phyloP scores from a whole-genome alignment of 164 flowering plant genomes.

The Vitis rupestris region DNA sequence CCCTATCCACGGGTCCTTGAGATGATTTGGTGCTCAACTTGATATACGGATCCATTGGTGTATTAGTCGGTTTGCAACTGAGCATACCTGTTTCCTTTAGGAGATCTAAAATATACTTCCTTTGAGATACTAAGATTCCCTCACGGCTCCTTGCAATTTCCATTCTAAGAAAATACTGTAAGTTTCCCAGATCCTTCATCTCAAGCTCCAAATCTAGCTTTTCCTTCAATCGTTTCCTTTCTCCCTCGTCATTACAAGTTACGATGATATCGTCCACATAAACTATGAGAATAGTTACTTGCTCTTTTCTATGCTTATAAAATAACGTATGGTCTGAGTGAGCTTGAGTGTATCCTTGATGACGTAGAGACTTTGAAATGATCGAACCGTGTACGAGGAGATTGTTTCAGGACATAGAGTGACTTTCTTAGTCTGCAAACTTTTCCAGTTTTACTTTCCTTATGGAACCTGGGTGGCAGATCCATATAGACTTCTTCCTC shows the following conservation, averaged over 20 bases:
- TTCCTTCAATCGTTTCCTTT: not conserved
- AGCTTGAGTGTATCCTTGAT: too few species aligned
- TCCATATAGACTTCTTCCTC: not conserved
- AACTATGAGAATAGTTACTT: not conserved
- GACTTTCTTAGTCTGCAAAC: not conserved
- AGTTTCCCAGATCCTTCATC: not conserved
- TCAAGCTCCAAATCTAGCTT: not conserved
- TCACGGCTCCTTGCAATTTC: not conserved
- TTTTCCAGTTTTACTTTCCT: not conserved
- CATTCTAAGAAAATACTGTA: not conserved
- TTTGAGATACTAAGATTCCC: not conserved
- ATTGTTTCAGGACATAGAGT: not conserved
- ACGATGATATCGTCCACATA: constrained; percentile 1
- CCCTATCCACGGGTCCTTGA: too few species aligned
- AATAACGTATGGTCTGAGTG: constrained; percentile 1
- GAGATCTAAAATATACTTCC: not conserved
- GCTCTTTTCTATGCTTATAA: too few species aligned
- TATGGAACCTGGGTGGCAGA: not conserved
- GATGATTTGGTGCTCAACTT: too few species aligned
- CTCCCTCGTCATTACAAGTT: not conserved
- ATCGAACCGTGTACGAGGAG: not conserved
- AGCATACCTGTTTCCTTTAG: not conserved
- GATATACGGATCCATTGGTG: not conserved
- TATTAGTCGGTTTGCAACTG: not conserved
- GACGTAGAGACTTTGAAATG: not conserved